Evolutionary conservation across 108 stramenopile species (phyloP).

Genomic region (Nitzschia putrida): DNA sequence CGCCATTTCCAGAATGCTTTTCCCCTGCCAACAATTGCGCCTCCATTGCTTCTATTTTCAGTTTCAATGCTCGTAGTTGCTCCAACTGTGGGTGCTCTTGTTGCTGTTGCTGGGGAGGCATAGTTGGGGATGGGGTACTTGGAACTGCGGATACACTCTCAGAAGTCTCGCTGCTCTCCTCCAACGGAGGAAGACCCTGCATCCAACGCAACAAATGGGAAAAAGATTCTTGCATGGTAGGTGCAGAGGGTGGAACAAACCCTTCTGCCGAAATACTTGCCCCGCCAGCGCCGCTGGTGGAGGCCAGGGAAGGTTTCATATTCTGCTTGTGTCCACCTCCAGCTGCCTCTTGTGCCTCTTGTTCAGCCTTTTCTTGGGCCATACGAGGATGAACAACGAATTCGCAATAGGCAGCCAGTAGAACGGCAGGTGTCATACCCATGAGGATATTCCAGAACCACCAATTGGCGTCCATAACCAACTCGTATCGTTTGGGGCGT

Average conservation of each 20-base stretch:
- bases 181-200: not conserved
- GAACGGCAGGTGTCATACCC: constrained; percentile 30
- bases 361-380: constrained; percentile 8
- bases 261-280: too few relatives aligned
- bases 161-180: not conserved
- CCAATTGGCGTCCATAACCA: constrained; percentile 44
- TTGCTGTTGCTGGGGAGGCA: constrained; percentile 2
- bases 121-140: not conserved
- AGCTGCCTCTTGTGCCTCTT: constrained; percentile 3
- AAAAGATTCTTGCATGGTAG: not conserved
- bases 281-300: not conserved
- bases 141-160: not conserved
- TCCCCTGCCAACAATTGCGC: not conserved
- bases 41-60: constrained; percentile 4
- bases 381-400: constrained; percentile 33
- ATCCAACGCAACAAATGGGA: not conserved
- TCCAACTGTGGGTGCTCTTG: constrained; percentile 6
- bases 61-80: constrained; percentile 13
- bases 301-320: not conserved
- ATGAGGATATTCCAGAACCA: constrained; percentile 53
- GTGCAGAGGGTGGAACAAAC: not conserved
- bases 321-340: not conserved
- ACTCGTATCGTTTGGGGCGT: constrained; percentile 15
- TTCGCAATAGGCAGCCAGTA: constrained; percentile 41
- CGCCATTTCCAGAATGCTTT: not conserved